Evolutionary conservation across 768 basidiomycete species (phyloP).

Genomic region (Hirschioporus abietinus): DNA sequence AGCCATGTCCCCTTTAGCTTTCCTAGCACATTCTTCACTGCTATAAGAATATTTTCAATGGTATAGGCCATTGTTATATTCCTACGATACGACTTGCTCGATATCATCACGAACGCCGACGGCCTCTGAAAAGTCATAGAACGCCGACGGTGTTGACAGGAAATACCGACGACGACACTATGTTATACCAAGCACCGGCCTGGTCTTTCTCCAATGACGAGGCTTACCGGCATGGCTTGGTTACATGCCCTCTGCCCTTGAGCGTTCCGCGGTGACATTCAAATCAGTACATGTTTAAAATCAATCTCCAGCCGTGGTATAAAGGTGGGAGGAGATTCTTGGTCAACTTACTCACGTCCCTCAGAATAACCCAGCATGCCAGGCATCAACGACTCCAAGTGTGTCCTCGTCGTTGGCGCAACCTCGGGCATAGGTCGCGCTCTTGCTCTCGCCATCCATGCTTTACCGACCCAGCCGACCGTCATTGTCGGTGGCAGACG

Average conservation of each 20-base stretch:
- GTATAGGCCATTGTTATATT: no score
- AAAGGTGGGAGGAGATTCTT: neutral
- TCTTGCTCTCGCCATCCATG: constrained; percentile 44
- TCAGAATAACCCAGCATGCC: constrained; percentile 17
- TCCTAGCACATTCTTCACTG: no score
- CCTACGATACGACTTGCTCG: no score
- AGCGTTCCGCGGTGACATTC: neutral
- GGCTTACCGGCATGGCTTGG: no score
- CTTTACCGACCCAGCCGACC: constrained; percentile 40
- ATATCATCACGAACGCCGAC: no score
- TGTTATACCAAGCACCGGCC: no score
- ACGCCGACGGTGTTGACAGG: no score
- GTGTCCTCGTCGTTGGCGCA: constrained; percentile 50
- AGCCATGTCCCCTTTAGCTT: no score
- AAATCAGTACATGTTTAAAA: neutral
- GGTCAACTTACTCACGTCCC: neutral
- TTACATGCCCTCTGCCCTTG: neutral
- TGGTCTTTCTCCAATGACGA: no score
- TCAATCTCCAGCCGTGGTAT: neutral
- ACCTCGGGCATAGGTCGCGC: constrained; percentile 55
- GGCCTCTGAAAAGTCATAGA: no score
- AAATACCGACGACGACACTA: no score
- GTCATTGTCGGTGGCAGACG: constrained; percentile 50
- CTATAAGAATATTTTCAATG: no score
- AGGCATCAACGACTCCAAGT: constrained; percentile 41